Base-by-base conservation (phyloP, 805 yeast species). In the Yarrowia sp. region DNA sequence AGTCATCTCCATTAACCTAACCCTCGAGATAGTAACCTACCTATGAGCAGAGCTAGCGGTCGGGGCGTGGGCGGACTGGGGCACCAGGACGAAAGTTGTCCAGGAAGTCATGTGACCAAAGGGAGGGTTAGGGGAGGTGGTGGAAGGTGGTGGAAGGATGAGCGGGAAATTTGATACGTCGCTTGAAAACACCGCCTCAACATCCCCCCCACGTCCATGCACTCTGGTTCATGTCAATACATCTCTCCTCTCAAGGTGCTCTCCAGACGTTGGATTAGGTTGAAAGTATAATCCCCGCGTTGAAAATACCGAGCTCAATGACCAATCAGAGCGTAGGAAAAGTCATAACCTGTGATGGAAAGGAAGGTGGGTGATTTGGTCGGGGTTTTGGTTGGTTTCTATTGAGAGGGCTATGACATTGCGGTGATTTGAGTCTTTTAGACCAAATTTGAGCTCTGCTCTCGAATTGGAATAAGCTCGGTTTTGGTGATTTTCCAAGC, bases 201-300 rank as follows among this genome's bases (percentile, higher is more conserved):
- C 19, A 26, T 3, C 32, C 4, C 32, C 32, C 7, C 32, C 32
- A 26, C 7, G 32, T 26, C 32, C 7, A 26, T 26, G 32, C 32
- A 26, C 32, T 26, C 32, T 26, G 7, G 32, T 26, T 26, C 32
- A 26, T 38, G 40, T 11, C 46, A 15, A 8, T 19, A 19, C 16
- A 15, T 15, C 16, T 42, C 15, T 42, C 19, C 53, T 15, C 36
- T 12, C 16, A 4, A 38, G 40, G 32, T 26, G 32, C 32, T 36
- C 55, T 50, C 26, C 22, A 19, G 43, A 38, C 43, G 58, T 53
- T 53, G 43, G 8, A 53, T 40, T 19, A 40, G 36, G 59, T 53
- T 53, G 45, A 53, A 53, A 53, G 59, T 53, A 53, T 53, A 53
- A 38, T 22, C 59, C 59, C 59, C 59, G 59, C 59, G 59, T 53